Base-by-base conservation (phyloP, 2,329 filamentous ascomycete species). In the Amauroascus niger region DNA sequence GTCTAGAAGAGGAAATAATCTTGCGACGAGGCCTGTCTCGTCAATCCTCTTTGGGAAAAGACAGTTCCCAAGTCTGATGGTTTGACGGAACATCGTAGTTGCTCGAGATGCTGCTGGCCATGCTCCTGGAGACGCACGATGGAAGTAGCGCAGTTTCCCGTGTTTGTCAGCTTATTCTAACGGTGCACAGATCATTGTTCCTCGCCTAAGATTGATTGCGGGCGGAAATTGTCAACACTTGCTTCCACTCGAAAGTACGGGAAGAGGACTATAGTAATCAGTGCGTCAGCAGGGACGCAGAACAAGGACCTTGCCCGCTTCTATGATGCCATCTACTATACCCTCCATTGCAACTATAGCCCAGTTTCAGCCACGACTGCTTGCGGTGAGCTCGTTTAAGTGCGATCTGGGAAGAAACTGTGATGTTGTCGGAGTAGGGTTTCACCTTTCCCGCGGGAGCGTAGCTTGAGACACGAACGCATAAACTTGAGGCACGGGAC, bases 341-440 rank as follows among this genome's bases (percentile, higher is more conserved):
- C 22, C 18, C 16, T 16, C 8, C n/a, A 52, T 52, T 52, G 28
- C 30, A 22, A 2, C 26, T 13, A 44, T 1, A 35, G 18, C 13
- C 18, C 40, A 33, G 50, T 52, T 52, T 52, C 50, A 52, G 50
- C 50, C 50, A 52, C 41, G 4, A 14, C 24, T 24, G 40, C 3
- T 37, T 26, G 22, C 41, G 32, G 50, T 20, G 30, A 24, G 39
- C 24, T 37, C 35, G 16, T 33, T 14, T 41, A 24, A 43, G 35
- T 39, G 22, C 30, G 11, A 46, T 46, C 46, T 37, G 33, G 50
- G 28, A 52, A 52, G 13, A 28, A 30, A 13, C 46, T 39, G 50
- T 37, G 50, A 30, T 24, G 41, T 46, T 52, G 50, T 52, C n/a
- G 22, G 50, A 52, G 50, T 46, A 52, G 50, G 50, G 50, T 52